Conservation (phyloP, 192 early-diverging fungal species). For the Umbelopsis isabellina region DNA sequence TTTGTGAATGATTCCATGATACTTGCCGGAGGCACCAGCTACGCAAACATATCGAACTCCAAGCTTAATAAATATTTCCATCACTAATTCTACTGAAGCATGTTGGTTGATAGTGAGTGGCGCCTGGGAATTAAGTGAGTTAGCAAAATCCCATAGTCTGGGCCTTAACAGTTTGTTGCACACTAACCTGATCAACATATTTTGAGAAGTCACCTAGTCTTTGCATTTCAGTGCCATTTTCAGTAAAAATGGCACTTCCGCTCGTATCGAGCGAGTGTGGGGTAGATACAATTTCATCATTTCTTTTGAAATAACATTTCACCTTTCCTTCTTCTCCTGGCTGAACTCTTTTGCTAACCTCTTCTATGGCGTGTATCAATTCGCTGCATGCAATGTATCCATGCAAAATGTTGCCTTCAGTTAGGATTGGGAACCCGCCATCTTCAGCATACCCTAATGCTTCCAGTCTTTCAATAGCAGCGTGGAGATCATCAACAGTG, state of each 20-base stretch:
- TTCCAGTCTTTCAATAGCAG: constrained; percentile 56
- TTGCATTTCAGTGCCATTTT: neutral
- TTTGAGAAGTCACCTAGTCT: constrained; percentile 39
- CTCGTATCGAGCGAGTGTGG: neutral
- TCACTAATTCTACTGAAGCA: constrained; percentile 83
- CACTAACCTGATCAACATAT: constrained; percentile 41
- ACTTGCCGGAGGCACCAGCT: constrained; percentile 66
- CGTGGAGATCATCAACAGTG: constrained; percentile 57
- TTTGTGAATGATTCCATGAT: constrained; percentile 86
- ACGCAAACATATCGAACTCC: constrained; percentile 85
- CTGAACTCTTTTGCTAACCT: constrained; percentile 8
- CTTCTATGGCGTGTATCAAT: constrained; percentile 71
- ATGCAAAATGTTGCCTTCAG: constrained; percentile 58
- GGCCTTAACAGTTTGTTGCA: neutral
- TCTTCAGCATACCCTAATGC: constrained; percentile 64
- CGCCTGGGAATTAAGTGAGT: constrained; percentile 53
- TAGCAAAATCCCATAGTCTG: neutral
- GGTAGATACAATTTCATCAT: constrained; percentile 6
- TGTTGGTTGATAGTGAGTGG: constrained; percentile 75
- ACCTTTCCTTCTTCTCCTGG: constrained; percentile 3
- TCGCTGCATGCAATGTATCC: constrained; percentile 87
- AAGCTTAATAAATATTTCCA: constrained; percentile 83
- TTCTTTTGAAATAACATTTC: neutral
- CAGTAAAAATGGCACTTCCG: constrained; percentile 17
- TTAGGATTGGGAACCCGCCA: constrained; percentile 75